These are phyloP conservation scores for Microsporum canis DNA, from an alignment of 2,329 filamentous ascomycete species.

Conservation along the genomic window DNA sequence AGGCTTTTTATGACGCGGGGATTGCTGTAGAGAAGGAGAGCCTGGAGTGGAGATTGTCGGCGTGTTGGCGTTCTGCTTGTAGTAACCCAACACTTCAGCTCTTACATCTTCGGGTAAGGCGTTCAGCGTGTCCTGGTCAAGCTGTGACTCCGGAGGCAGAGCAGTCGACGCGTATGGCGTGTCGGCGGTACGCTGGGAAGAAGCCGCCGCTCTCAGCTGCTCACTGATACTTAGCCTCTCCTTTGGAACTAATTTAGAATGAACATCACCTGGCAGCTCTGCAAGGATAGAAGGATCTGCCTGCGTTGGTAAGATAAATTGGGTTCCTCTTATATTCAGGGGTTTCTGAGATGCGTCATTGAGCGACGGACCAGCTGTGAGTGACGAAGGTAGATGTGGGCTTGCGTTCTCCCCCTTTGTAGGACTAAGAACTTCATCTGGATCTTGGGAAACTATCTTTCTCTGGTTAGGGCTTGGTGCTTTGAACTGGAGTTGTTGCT, in stretches of 20 bases:
- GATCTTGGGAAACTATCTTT: constrained; percentile 26
- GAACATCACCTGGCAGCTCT: constrained; percentile 73
- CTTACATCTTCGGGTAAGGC: constrained; percentile 79
- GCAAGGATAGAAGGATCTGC: constrained; percentile 70
- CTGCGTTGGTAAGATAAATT: constrained; percentile 78
- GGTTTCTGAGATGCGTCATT: constrained; percentile 43
- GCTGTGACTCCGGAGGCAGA: constrained; percentile 56
- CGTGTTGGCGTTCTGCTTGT: constrained; percentile 34
- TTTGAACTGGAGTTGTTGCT: constrained; percentile 66
- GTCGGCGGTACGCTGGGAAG: neutral
- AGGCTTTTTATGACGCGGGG: constrained; percentile 32
- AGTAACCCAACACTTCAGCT: constrained; percentile 67
- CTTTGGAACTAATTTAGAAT: constrained; percentile 56
- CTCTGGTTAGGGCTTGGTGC: constrained; percentile 18
- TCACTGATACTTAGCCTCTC: neutral
- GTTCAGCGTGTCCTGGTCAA: constrained; percentile 74
- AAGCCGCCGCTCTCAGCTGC: neutral
- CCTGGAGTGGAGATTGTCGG: constrained; percentile 16
- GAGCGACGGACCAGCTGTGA: constrained; percentile 23
- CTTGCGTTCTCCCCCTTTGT: constrained; percentile 24
- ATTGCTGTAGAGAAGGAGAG: constrained; percentile 25
- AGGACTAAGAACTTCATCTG: constrained; percentile 40
- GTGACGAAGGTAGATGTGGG: constrained; percentile 18
- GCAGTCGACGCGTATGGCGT: constrained; percentile 15
- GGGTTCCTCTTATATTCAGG: constrained; percentile 72